Conservation (phyloP, 225 moss, liverwort and hornwort genomes). For the Rhytidiadelphus loreus region DNA sequence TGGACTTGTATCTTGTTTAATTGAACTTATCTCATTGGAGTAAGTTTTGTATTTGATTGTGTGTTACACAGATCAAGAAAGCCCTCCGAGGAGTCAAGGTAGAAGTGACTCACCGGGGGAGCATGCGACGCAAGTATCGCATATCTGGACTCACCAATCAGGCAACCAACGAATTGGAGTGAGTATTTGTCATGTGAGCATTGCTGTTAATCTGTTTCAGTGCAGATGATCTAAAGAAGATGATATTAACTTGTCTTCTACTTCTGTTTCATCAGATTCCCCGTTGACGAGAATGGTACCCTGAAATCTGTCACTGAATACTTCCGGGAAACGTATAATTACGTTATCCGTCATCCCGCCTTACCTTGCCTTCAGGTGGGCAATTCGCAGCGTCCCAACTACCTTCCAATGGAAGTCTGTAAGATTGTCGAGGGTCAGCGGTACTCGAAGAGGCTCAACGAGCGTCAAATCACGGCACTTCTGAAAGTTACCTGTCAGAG, state of each 20-base stretch:
- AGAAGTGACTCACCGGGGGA: conserved; percentile 92
- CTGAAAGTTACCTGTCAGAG: conserved; percentile 85
- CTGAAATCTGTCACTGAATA: conserved; percentile 83
- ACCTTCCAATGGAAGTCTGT: conserved; percentile 94
- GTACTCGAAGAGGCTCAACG: conserved; percentile 67
- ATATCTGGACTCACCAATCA: conserved; percentile 81
- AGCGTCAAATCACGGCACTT: conserved; percentile 76
- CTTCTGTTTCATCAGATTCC: conserved; percentile 41
- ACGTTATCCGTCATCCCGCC: conserved; percentile 48
- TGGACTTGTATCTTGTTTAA: background rate
- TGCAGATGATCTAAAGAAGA: no score
- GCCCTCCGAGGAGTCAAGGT: conserved; percentile 84
- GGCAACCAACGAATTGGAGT: conserved; percentile 75
- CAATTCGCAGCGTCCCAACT: conserved; percentile 69
- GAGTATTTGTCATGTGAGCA: background rate
- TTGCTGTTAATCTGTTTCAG: background rate
- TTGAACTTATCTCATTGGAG: no score
- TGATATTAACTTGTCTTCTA: background rate
- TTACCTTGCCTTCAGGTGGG: conserved; percentile 91
- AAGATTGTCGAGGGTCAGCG: conserved; percentile 94
- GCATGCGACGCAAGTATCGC: conserved; percentile 91
- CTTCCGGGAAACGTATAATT: conserved; percentile 79
- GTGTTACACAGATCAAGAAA: conserved; percentile 54
- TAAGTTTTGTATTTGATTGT: background rate
- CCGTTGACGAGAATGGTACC: conserved; percentile 76